Evolutionary conservation across 768 basidiomycete genomes (phyloP).

Genomic region (Pisolithus orientalis): DNA sequence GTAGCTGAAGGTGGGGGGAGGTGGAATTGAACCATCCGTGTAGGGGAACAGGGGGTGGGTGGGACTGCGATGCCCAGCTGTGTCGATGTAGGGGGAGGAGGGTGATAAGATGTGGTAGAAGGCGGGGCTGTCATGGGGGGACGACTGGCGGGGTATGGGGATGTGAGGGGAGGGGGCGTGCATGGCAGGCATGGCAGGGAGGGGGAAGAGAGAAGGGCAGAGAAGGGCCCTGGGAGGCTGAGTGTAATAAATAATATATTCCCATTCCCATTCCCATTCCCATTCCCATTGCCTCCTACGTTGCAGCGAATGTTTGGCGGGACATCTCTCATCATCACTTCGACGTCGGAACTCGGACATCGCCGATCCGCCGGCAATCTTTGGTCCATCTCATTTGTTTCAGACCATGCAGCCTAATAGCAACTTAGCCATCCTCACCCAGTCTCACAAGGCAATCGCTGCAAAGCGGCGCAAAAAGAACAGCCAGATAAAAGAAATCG

Average conservation of each 20-base stretch:
- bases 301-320: no score
- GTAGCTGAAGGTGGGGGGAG: constrained; percentile 24
- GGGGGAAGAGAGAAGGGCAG: no score
- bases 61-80: constrained; percentile 3
- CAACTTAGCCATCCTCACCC: constrained; percentile 54
- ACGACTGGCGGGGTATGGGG: no score
- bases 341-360: constrained; percentile 1
- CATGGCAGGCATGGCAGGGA: no score
- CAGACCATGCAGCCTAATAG: constrained; percentile 28
- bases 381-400: constrained; percentile 11
- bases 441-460: constrained; percentile 55
- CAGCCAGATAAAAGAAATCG: constrained; percentile 68
- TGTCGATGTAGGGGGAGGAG: constrained; percentile 11
- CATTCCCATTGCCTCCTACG: no score
- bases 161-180: no score
- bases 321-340: no score
- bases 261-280: no score
- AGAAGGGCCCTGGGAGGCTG: no score
- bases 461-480: constrained; percentile 61
- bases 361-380: constrained; percentile 9
- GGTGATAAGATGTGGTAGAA: constrained; percentile 4
- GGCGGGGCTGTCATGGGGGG: no score
- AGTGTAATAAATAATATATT: no score
- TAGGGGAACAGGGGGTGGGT: constrained; percentile 7
- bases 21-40: constrained; percentile 6